phyloP scores from a whole-genome alignment of 2,329 filamentous ascomycete genomes.

The Paradendryphiella salina region DNA sequence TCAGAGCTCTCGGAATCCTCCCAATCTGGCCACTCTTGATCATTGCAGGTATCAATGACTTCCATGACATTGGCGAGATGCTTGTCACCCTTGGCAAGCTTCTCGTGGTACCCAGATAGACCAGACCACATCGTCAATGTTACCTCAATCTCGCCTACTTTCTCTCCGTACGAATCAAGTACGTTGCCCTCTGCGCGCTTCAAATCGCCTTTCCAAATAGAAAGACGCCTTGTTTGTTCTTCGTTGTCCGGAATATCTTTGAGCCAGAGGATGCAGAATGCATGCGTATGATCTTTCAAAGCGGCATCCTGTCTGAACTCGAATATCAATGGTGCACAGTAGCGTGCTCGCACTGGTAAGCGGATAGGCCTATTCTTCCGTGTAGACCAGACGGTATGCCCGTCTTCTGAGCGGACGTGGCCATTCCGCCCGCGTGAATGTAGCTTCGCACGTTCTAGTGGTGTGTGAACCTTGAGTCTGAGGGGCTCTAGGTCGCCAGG shows the following conservation, averaged over 20 bases:
- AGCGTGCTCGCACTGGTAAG: conserved; percentile 64
- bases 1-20: conserved; percentile 34
- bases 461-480: conserved; percentile 64
- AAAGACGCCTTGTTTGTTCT: conserved; percentile 60
- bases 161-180: conserved; percentile 58
- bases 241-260: conserved; percentile 71
- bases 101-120: conserved; percentile 62
- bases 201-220: conserved; percentile 69
- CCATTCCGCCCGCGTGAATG: conserved; percentile 48
- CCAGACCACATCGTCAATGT: conserved; percentile 64
- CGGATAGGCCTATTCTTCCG: conserved; percentile 53
- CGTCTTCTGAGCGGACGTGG: conserved; percentile 33
- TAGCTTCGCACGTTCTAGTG: conserved; percentile 62
- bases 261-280: conserved; percentile 69
- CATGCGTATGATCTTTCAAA: conserved; percentile 59
- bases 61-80: conserved; percentile 65
- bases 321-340: conserved; percentile 59
- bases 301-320: conserved; percentile 63
- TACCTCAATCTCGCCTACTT: conserved; percentile 62
- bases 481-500: conserved; percentile 54
- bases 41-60: conserved; percentile 63
- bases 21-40: conserved; percentile 55
- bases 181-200: conserved; percentile 56
- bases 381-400: conserved; percentile 57
- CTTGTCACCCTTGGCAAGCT: conserved; percentile 58